These are phyloP conservation scores for Cercospora sp. DNA, from an alignment of 2,329 filamentous ascomycete species.

Conservation along the genomic window DNA sequence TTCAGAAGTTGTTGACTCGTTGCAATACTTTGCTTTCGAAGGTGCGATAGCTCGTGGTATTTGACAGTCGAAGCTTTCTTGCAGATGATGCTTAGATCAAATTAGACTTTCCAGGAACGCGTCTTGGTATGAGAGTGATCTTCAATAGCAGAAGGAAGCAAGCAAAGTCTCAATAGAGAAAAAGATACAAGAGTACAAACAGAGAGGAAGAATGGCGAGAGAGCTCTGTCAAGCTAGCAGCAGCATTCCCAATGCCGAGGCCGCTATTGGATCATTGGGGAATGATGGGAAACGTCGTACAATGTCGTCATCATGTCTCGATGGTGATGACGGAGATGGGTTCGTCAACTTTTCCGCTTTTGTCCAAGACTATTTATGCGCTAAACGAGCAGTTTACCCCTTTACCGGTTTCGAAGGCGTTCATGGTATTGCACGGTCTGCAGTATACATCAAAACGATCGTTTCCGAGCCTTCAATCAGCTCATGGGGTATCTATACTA, in stretches of 20 bases:
- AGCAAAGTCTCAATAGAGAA: too few relatives aligned
- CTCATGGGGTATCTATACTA: not conserved
- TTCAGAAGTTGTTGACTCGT: too few relatives aligned
- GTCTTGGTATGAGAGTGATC: not conserved
- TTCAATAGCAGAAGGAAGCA: not conserved
- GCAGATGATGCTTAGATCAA: not conserved
- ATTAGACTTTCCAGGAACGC: constrained; percentile 7
- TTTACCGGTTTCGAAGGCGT: too few relatives aligned
- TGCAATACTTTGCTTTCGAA: too few relatives aligned
- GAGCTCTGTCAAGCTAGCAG: not conserved
- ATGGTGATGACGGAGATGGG: not conserved
- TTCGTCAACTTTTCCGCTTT: not conserved
- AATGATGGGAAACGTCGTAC: not conserved
- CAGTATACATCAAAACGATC: not conserved
- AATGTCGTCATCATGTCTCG: not conserved
- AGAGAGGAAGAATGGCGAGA: not conserved
- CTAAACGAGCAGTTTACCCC: not conserved
- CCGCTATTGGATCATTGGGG: not conserved
- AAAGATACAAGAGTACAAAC: not conserved
- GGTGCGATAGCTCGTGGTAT: too few relatives aligned
- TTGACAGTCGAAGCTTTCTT: too few relatives aligned
- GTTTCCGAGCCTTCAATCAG: not conserved
- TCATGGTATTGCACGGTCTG: too few relatives aligned
- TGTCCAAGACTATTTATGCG: not conserved
- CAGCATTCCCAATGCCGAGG: not conserved